Evolutionary conservation across 257 asterid genomes (phyloP).

Genomic region (Cinchona pubescens): DNA sequence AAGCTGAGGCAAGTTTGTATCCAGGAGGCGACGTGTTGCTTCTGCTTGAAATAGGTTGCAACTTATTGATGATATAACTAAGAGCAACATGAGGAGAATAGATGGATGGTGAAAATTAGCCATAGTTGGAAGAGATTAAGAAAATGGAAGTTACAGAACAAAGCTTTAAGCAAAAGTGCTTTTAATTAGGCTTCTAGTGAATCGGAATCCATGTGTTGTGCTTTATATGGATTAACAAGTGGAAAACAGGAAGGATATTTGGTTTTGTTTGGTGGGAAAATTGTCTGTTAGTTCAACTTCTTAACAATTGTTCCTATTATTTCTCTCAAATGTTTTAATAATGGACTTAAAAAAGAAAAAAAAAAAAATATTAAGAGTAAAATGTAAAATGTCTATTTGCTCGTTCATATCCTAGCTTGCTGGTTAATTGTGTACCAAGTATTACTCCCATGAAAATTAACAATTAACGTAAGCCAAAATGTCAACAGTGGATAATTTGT

Average conservation of each 20-base stretch:
- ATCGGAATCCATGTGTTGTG: constrained; percentile 3
- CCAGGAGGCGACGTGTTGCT: constrained; percentile 33
- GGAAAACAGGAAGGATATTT: background rate
- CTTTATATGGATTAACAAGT: constrained; percentile 22
- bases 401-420: too few relatives aligned
- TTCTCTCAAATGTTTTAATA: background rate
- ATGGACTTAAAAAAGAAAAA: background rate
- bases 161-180: constrained; percentile 6
- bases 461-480: background rate
- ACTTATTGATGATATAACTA: constrained; percentile 15
- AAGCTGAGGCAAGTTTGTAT: constrained; percentile 24
- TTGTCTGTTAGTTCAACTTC: constrained; percentile 28
- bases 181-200: background rate
- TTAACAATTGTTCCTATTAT: constrained; percentile 26
- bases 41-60: constrained; percentile 14
- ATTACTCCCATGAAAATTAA: too few relatives aligned
- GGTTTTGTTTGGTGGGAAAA: constrained; percentile 21
- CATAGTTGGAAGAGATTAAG: constrained; percentile 16
- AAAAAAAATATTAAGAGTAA: background rate
- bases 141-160: background rate
- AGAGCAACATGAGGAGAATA: constrained; percentile 7
- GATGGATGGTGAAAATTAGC: constrained; percentile 14
- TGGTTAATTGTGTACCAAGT: background rate
- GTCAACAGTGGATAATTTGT: constrained; percentile 1
- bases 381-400: background rate